These are phyloP conservation scores for Mycena alexandri DNA, from an alignment of 768 basidiomycete species.

Conservation along the genomic window DNA sequence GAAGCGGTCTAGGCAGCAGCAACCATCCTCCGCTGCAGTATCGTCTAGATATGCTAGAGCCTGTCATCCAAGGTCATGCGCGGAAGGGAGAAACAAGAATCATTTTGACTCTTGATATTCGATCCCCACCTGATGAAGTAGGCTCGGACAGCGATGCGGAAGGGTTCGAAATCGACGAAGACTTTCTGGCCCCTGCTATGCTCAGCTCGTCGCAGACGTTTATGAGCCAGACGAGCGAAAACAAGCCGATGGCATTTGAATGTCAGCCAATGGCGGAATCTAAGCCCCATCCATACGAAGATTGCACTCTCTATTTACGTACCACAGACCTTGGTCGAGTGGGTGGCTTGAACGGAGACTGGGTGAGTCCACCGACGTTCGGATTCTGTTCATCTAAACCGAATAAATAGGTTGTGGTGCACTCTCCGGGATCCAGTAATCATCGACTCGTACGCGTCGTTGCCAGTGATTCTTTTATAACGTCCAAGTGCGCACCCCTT, in stretches of 20 bases:
- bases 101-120: conserved; percentile 54
- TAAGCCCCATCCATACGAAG: conserved; percentile 55
- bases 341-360: conserved; percentile 81
- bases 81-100: conserved; percentile 64
- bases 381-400: conserved; percentile 18
- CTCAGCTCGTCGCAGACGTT: conserved; percentile 43
- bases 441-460: conserved; percentile 70
- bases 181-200: conserved; percentile 72
- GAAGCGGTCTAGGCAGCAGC: conserved; percentile 25
- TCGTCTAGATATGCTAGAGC: conserved; percentile 71
- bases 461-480: conserved; percentile 61
- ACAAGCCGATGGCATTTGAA: conserved; percentile 33
- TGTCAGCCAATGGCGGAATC: conserved; percentile 49
- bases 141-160: conserved; percentile 49
- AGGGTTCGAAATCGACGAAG: conserved; percentile 77
- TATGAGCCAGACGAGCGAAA: conserved; percentile 26
- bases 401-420: conserved; percentile 62
- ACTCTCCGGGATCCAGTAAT: conserved; percentile 48
- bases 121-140: conserved; percentile 32
- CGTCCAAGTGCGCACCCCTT: conserved; percentile 48
- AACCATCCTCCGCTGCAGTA: conserved; percentile 51
- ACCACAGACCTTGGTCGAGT: conserved; percentile 74
- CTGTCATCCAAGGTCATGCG: conserved; percentile 79
- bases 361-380: conserved; percentile 61
- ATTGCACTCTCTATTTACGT: conserved; percentile 70